A percentile compares a stretch with the other conserved stretches of the same genome.
Conservation (phyloP, 495 filamentous ascomycete species). For the Cudoniella acicularis region DNA sequence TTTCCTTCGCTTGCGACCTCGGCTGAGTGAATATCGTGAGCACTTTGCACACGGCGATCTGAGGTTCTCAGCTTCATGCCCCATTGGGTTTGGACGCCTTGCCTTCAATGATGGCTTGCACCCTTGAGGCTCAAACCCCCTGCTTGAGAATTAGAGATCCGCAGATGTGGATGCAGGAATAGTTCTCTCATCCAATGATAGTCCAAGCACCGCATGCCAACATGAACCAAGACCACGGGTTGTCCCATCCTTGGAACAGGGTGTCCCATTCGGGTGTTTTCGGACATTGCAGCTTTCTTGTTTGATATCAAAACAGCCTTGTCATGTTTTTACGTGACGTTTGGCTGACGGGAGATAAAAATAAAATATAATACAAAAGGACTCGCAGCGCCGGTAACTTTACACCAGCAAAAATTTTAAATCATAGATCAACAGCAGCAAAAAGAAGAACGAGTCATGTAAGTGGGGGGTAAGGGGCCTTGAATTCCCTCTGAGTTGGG, state of each 20-base stretch:
- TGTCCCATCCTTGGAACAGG: neutral
- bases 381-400: too few species aligned
- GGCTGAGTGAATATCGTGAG: neutral
- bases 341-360: too few species aligned
- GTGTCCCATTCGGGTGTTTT: neutral
- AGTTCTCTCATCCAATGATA: too few species aligned
- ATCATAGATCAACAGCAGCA: neutral
- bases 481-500: neutral
- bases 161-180: constrained; percentile 6
- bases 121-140: constrained; percentile 17
- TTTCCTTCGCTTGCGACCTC: constrained; percentile 10
- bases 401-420: too few species aligned
- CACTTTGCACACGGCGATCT: constrained; percentile 11
- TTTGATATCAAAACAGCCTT: neutral
- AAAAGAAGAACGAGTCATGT: neutral
- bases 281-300: neutral
- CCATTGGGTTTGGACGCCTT: constrained; percentile 7
- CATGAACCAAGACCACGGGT: neutral
- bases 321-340: neutral
- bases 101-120: neutral
- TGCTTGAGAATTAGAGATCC: neutral
- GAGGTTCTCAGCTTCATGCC: constrained; percentile 4
- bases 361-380: too few species aligned
- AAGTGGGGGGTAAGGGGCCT: too few species aligned
- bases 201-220: too few species aligned